Conservation (phyloP, 306 rosid genomes). For the Sicyos edulis region DNA sequence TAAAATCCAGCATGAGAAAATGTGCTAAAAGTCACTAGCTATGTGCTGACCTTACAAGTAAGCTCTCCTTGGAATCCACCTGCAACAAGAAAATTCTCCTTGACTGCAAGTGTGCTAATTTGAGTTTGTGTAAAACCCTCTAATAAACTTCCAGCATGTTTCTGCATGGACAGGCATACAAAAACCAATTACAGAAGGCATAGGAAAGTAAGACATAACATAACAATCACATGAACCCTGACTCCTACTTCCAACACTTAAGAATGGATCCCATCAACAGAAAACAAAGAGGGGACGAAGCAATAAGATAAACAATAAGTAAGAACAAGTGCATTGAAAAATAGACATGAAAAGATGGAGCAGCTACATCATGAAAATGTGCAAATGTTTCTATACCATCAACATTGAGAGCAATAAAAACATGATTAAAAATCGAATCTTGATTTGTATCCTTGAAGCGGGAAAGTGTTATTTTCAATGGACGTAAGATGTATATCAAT, state of each 20-base stretch:
- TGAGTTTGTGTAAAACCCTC: slow-evolving; percentile 36
- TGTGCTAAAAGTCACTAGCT: not conserved
- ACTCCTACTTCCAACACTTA: slow-evolving; percentile 5
- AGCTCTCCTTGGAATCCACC: slow-evolving; percentile 38
- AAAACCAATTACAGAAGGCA: not conserved
- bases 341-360: not conserved
- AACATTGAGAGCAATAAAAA: not conserved
- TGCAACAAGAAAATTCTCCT: slow-evolving; percentile 30
- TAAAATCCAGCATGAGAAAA: slow-evolving; percentile 1
- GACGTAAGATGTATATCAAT: not conserved
- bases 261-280: not conserved
- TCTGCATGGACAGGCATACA: slow-evolving; percentile 12
- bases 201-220: not conserved
- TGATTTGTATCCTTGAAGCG: not conserved
- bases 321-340: not conserved
- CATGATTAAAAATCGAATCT: not conserved
- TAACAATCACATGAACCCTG: not conserved
- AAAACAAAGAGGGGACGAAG: not conserved
- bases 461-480: not conserved
- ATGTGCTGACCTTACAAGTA: slow-evolving; percentile 29
- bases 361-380: not conserved
- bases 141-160: slow-evolving; percentile 32
- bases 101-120: slow-evolving; percentile 32
- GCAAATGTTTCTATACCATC: not conserved
- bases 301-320: not conserved